A percentile compares a stretch with the other conserved stretches of the same genome.
Conservation (phyloP, 306 rosid species). For the Datisca glomerata region DNA sequence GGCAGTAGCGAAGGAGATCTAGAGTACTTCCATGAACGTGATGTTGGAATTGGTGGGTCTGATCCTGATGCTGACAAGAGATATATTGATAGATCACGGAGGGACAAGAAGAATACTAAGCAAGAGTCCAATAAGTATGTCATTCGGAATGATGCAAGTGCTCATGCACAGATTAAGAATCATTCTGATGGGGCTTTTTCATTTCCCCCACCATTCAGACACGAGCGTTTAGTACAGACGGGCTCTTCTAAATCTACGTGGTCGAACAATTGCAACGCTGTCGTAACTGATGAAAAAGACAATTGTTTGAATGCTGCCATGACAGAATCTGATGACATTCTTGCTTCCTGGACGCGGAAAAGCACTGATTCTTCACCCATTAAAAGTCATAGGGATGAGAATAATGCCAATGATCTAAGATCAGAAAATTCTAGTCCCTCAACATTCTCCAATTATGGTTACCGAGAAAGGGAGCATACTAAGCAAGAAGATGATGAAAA, state of each 20-base stretch:
- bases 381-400: slow-evolving; percentile 62
- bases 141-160: slow-evolving; percentile 34
- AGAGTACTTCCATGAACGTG: slow-evolving; percentile 58
- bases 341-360: slow-evolving; percentile 56
- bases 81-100: slow-evolving; percentile 30
- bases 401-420: slow-evolving; percentile 39
- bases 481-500: slow-evolving; percentile 69
- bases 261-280: slow-evolving; percentile 42
- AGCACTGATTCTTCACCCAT: slow-evolving; percentile 72
- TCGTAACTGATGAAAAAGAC: slow-evolving; percentile 38
- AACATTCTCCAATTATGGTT: slow-evolving; percentile 66
- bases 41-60: slow-evolving; percentile 40
- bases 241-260: slow-evolving; percentile 49
- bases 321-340: slow-evolving; percentile 49
- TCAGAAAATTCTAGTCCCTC: slow-evolving; percentile 68
- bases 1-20: slow-evolving; percentile 80
- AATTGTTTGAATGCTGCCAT: slow-evolving; percentile 41
- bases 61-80: slow-evolving; percentile 38
- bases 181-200: slow-evolving; percentile 62
- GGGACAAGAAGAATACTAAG: slow-evolving; percentile 40
- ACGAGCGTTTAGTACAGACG: slow-evolving; percentile 38
- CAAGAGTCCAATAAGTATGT: slow-evolving; percentile 53
- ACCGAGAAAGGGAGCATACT: slow-evolving; percentile 56
- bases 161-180: slow-evolving; percentile 31
- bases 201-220: slow-evolving; percentile 64